Evolutionary conservation across 352 stramenopile species (phyloP).

Genomic region (Phytopythium litorale): DNA sequence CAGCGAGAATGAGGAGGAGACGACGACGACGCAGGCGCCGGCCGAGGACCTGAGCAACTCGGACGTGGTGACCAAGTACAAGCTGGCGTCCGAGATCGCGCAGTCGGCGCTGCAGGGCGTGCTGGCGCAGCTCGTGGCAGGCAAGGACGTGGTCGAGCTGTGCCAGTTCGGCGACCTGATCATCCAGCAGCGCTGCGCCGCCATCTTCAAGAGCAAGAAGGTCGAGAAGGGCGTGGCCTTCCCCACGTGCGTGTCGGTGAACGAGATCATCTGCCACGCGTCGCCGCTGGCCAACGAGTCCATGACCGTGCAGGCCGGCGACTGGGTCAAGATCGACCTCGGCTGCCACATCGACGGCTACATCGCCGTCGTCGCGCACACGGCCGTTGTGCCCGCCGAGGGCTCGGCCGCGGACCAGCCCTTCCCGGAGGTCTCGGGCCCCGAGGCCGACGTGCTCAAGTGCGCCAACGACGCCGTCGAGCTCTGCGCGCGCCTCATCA

Average conservation of each 20-base stretch:
- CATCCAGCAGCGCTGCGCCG: slow-evolving; percentile 73
- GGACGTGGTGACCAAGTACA: slow-evolving; percentile 97
- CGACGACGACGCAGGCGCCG: slow-evolving; percentile 43
- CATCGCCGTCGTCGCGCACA: slow-evolving; percentile 98
- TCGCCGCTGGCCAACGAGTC: slow-evolving; percentile 93
- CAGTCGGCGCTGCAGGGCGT: slow-evolving; percentile 97
- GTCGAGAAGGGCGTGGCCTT: slow-evolving; percentile 99
- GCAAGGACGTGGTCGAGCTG: slow-evolving; percentile 95
- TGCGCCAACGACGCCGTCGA: slow-evolving; percentile 97
- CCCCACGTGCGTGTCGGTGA: slow-evolving; percentile 98
- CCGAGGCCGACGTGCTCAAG: slow-evolving; percentile 94
- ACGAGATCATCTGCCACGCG: slow-evolving; percentile 99
- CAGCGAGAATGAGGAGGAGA: slow-evolving; percentile 71
- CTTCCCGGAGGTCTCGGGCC: slow-evolving; percentile 57
- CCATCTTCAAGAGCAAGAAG: slow-evolving; percentile 97
- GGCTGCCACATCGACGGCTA: slow-evolving; percentile 99
- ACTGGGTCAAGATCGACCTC: slow-evolving; percentile 95
- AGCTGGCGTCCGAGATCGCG: slow-evolving; percentile 97
- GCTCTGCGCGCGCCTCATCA: slow-evolving; percentile 95
- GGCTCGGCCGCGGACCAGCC: slow-evolving; percentile 46
- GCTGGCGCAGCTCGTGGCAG: slow-evolving; percentile 90
- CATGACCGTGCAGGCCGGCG: slow-evolving; percentile 62
- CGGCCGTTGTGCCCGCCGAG: slow-evolving; percentile 90
- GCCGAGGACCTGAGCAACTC: slow-evolving; percentile 85
- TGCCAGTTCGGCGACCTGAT: slow-evolving; percentile 91